Percentiles rank a stretch among this genome's conserved stretches.
These are phyloP conservation scores for Solanum hybrid DNA, from an alignment of 305 asterid genomes.

Conservation along the genomic window DNA sequence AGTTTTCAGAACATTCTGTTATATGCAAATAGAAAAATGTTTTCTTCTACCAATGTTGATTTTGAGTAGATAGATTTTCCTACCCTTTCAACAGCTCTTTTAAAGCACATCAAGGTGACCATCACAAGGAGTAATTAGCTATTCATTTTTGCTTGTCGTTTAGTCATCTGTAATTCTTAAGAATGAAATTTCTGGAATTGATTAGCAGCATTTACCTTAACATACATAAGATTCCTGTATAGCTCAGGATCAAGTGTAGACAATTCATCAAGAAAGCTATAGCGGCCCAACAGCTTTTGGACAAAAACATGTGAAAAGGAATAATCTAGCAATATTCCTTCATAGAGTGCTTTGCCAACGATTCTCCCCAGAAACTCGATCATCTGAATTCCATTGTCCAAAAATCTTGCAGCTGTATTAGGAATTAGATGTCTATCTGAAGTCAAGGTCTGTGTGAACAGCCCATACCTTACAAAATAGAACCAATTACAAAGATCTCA, in stretches of 20 bases:
- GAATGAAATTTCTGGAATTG: not conserved
- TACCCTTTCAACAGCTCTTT: not conserved
- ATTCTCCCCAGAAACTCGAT: slow-evolving; percentile 89
- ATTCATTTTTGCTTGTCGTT: not conserved
- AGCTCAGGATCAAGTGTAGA: slow-evolving; percentile 95
- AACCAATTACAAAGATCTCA: not conserved
- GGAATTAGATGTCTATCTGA: slow-evolving; percentile 83
- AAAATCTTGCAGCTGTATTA: slow-evolving; percentile 63
- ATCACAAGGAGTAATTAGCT: not conserved
- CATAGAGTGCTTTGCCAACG: slow-evolving; percentile 92
- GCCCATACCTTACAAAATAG: slow-evolving; percentile 53
- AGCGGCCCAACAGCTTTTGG: slow-evolving; percentile 89
- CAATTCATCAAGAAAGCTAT: slow-evolving; percentile 89
- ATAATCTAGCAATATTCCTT: slow-evolving; percentile 85
- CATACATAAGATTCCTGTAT: slow-evolving; percentile 77
- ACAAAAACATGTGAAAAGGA: slow-evolving; percentile 92
- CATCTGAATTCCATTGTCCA: slow-evolving; percentile 83
- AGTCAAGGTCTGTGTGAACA: slow-evolving; percentile 80
- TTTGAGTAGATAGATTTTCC: not conserved
- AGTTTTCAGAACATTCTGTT: not conserved
- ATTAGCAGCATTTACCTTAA: slow-evolving; percentile 54
- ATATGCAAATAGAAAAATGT: not conserved
- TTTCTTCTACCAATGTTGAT: not conserved
- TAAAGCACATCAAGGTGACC: not conserved
- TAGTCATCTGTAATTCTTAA: not conserved